Conservation (phyloP, 768 basidiomycete genomes). For the Gloeostereum incarnatum region DNA sequence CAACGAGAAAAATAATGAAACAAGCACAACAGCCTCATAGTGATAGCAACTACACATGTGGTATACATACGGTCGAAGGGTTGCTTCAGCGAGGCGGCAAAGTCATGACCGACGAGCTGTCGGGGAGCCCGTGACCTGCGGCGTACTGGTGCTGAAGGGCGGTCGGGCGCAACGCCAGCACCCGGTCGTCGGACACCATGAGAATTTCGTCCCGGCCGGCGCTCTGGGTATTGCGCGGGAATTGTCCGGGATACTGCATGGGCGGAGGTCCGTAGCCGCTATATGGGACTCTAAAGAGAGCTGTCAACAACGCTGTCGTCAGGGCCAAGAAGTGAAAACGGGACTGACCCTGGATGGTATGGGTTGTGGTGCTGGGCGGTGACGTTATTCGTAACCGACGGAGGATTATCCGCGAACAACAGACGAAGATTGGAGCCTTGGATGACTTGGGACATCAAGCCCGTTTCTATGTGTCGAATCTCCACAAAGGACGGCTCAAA, state of each 20-base stretch:
- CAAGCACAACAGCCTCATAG: too few species aligned
- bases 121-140: too few species aligned
- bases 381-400: conserved; percentile 64
- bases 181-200: conserved; percentile 83
- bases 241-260: conserved; percentile 30
- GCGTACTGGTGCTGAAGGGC: conserved; percentile 24
- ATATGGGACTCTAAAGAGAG: conserved; percentile 11
- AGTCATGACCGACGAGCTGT: conserved; percentile 34
- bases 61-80: background rate
- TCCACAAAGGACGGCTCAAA: conserved; percentile 97
- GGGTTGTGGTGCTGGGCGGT: conserved; percentile 23
- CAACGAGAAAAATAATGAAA: too few species aligned
- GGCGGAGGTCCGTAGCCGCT: conserved; percentile 22
- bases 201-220: conserved; percentile 76
- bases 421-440: conserved; percentile 86
- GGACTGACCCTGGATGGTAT: conserved; percentile 16
- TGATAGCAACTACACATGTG: too few species aligned
- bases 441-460: conserved; percentile 88
- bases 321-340: conserved; percentile 5
- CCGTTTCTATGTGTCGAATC: conserved; percentile 91
- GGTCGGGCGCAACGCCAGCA: conserved; percentile 57
- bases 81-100: conserved; percentile 14
- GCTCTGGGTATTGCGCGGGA: conserved; percentile 35
- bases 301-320: background rate
- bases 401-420: conserved; percentile 89